Evolutionary conservation across 306 rosid species (phyloP), one percentile per base, ranked within the genome.

Genomic region (Castanopsis chinensis): DNA sequence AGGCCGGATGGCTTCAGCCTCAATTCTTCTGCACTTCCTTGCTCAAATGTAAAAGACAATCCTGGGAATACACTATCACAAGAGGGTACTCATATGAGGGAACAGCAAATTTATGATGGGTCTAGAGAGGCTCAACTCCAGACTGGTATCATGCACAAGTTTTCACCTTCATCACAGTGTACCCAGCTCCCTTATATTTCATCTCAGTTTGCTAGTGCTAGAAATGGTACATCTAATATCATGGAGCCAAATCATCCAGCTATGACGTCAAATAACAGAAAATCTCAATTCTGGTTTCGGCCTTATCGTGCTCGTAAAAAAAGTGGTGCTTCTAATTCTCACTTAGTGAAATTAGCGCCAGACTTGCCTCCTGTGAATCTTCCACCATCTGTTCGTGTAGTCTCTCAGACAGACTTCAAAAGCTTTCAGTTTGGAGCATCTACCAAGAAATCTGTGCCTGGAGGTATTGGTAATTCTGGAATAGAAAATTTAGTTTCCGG

Each of bases 311-410:
- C 85, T 83, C 92, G 93, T 65, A 87, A 71, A 67, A 67, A 19
- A 32, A 19, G 52, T 67, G n/a, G 72, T 79, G 74, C 81, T 70
- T 85, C 83, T 51, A 87, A 77, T 76, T 73, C 92, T 32, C 91
- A 69, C 84, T 28, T 90, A 77, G 97, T 95, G 75, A 95, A 88
- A 82, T 85, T 95, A 84, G 98, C 99, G 57, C 99, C 99, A 17
- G 94, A 77, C 75, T 85, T 95, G 85, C 97, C 99, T 15, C 98
- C 97, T 7, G 96, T 95, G 81, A 95, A 93, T 89, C 99, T 95
- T 45, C 99, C 99, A 69, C 90, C 92, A 63, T 90, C 98, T 27
- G 99, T 91, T 83, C 97, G 96, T 51, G 83, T 95, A 72, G 96
- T 93, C 81, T 88, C 99, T 74, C 93, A 92, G 83, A 84, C 94